These are phyloP conservation scores for Mucor sp. DNA, from an alignment of 371 early-diverging fungal genomes.

Conservation along the genomic window DNA sequence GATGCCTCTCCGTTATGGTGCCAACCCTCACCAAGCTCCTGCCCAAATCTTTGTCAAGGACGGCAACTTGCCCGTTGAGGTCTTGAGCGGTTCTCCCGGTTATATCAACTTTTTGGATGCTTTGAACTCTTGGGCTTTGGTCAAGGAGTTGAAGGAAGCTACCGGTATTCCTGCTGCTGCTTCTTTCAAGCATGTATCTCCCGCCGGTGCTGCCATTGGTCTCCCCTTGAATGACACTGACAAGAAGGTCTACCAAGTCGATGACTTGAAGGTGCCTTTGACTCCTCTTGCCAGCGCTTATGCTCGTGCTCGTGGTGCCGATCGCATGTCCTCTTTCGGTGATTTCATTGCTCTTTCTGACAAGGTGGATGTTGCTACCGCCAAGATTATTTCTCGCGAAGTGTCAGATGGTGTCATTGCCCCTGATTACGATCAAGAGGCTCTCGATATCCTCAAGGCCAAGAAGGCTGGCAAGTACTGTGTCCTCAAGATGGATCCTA, in stretches of 20 bases:
- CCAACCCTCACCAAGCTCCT: conserved; percentile 98
- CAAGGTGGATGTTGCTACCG: conserved; percentile 90
- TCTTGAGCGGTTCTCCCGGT: conserved; percentile 94
- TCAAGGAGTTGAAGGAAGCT: conserved; percentile 80
- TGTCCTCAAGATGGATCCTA: conserved; percentile 90
- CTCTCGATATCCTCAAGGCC: conserved; percentile 86
- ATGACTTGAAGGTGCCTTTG: conserved; percentile 76
- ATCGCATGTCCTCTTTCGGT: conserved; percentile 98
- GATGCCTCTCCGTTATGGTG: conserved; percentile 93
- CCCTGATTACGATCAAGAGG: conserved; percentile 85
- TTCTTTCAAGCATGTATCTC: conserved; percentile 98
- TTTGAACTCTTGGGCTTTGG: conserved; percentile 95
- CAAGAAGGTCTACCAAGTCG: conserved; percentile 89
- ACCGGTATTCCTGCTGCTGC: conserved; percentile 81
- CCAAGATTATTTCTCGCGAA: conserved; percentile 92
- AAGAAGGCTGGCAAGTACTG: conserved; percentile 98
- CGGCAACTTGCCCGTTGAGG: conserved; percentile 87
- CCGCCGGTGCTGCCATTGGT: conserved; percentile 97
- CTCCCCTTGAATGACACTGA: conserved; percentile 81
- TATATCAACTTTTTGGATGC: conserved; percentile 98
- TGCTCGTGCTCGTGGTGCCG: conserved; percentile 91
- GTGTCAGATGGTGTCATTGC: conserved; percentile 98
- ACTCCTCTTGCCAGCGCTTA: conserved; percentile 82
- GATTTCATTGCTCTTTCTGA: conserved; percentile 96
- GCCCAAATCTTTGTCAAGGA: conserved; percentile 89